Evolutionary conservation across 2,329 filamentous ascomycete species (phyloP).

Genomic region (Chaetomium globosum): DNA sequence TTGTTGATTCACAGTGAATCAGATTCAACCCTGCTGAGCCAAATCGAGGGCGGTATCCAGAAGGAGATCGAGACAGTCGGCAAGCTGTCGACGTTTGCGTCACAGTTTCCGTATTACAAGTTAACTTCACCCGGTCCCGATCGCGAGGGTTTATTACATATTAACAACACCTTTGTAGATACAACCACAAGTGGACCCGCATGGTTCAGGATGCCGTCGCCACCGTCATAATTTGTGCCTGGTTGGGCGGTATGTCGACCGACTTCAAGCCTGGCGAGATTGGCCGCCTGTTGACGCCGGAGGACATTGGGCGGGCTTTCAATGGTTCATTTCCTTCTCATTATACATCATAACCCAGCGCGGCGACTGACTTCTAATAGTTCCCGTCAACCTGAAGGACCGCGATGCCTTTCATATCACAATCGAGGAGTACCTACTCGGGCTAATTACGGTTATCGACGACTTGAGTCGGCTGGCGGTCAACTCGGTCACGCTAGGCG

Average conservation of each 20-base stretch:
- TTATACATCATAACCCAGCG: background rate
- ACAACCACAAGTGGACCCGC: constrained; percentile 84
- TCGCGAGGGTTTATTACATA: background rate
- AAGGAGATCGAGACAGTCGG: constrained; percentile 71
- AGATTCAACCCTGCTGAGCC: constrained; percentile 70
- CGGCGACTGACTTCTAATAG: constrained; percentile 41
- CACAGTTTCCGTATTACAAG: constrained; percentile 95
- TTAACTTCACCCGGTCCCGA: constrained; percentile 43
- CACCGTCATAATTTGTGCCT: constrained; percentile 63
- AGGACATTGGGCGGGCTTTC: constrained; percentile 79
- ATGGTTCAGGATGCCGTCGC: constrained; percentile 77
- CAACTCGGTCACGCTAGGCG: constrained; percentile 90
- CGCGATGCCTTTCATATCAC: constrained; percentile 90
- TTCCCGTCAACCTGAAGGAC: constrained; percentile 89
- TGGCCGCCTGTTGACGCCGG: constrained; percentile 77
- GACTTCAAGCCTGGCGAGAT: constrained; percentile 57
- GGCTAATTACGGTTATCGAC: constrained; percentile 82
- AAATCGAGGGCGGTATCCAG: constrained; percentile 71
- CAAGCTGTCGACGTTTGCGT: constrained; percentile 72
- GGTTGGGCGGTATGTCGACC: constrained; percentile 73
- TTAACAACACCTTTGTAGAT: constrained; percentile 46
- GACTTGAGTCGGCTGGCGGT: constrained; percentile 89
- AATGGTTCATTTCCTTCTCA: constrained; percentile 57
- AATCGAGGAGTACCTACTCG: constrained; percentile 94
- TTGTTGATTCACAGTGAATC: constrained; percentile 27